These are phyloP conservation scores for Cryptosporidium meleagridis DNA, from an alignment of 169 alveolate species.

Conservation along the genomic window DNA sequence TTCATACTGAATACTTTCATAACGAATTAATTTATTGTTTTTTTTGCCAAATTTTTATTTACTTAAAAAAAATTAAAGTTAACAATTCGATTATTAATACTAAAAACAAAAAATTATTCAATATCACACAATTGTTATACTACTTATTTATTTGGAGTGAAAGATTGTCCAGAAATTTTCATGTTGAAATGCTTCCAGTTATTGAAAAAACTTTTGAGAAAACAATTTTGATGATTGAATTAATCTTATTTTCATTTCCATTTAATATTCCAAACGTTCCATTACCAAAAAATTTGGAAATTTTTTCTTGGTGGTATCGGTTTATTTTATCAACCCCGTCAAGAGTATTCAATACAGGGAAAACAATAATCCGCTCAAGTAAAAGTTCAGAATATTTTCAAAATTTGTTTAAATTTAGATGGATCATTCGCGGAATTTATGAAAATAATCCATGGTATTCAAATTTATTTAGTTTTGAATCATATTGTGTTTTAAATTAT, in stretches of 20 bases:
- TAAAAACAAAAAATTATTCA: not conserved
- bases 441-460: slow-evolving; percentile 49
- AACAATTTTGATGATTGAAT: slow-evolving; percentile 9
- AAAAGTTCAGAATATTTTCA: not conserved
- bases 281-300: not conserved
- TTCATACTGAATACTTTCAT: slow-evolving; percentile 8
- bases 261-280: slow-evolving; percentile 1
- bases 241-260: slow-evolving; percentile 28
- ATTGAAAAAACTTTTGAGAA: slow-evolving; percentile 4
- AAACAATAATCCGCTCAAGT: not conserved
- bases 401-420: not conserved
- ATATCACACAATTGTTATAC: slow-evolving; percentile 7
- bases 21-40: slow-evolving; percentile 38
- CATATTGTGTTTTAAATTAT: not conserved
- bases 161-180: not conserved
- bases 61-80: not conserved
- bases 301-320: slow-evolving; percentile 58
- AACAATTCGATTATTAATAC: not conserved
- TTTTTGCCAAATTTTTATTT: not conserved
- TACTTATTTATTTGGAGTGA: slow-evolving; percentile 60
- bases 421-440: slow-evolving; percentile 6
- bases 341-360: slow-evolving; percentile 32
- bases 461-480: slow-evolving; percentile 14
- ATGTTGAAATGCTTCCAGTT: not conserved
- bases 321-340: slow-evolving; percentile 6